phyloP scores from a whole-genome alignment of 1,139 yeast species.

The Trichomonascaceae sp. region DNA sequence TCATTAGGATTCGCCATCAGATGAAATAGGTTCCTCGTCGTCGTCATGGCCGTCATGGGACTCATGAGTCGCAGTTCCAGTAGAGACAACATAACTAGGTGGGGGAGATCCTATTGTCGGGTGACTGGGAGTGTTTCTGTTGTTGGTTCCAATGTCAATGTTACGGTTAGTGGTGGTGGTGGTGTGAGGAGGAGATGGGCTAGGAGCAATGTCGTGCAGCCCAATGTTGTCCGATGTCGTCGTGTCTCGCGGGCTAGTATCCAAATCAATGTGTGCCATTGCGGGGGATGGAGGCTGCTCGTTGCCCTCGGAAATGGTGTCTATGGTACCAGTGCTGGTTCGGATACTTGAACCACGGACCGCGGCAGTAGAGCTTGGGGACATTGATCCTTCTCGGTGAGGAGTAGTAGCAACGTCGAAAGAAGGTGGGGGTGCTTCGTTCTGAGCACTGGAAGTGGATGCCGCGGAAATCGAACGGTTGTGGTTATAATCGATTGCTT shows the following conservation, averaged over 20 bases:
- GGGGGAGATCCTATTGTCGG: conserved; percentile 1
- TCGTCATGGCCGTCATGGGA: not conserved
- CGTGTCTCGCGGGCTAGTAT: conserved; percentile 1
- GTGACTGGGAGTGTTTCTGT: conserved; percentile 1
- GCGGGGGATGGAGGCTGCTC: not conserved
- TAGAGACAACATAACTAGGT: not conserved
- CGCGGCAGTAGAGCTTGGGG: not conserved
- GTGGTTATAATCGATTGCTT: not conserved
- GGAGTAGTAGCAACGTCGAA: not conserved
- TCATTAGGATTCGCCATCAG: too few relatives aligned
- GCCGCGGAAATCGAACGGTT: too few relatives aligned
- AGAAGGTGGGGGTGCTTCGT: not conserved
- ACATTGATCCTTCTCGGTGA: not conserved
- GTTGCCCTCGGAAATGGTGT: conserved; percentile 5
- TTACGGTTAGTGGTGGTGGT: not conserved
- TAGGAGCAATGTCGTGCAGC: conserved; percentile 11
- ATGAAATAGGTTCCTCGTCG: too few relatives aligned
- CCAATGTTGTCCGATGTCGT: conserved; percentile 7
- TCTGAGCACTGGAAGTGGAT: too few relatives aligned
- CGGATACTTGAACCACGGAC: not conserved
- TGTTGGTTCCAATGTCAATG: conserved; percentile 2
- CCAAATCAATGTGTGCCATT: not conserved
- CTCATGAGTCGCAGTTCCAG: not conserved
- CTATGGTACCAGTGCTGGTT: not conserved
- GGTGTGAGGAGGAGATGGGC: conserved; percentile 6